phyloP scores from a whole-genome alignment of 768 basidiomycete species.

The Naganishia kalamii region DNA sequence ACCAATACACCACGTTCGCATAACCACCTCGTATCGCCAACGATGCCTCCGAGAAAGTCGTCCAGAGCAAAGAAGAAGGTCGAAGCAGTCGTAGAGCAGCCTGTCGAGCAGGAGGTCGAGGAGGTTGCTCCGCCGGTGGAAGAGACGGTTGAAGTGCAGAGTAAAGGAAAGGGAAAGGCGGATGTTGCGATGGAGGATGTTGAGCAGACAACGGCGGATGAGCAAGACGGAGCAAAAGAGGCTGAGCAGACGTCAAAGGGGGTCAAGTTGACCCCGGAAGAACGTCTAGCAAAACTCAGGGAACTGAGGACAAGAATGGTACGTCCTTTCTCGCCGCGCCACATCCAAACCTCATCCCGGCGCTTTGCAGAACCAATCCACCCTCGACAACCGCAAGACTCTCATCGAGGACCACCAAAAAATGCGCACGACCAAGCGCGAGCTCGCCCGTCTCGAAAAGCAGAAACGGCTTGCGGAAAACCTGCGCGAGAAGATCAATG shows the following conservation, averaged over 20 bases:
- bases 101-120: slow-evolving; percentile 13
- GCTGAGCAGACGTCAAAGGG: slow-evolving; percentile 26
- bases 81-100: slow-evolving; percentile 6
- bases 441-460: slow-evolving; percentile 74
- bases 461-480: slow-evolving; percentile 85
- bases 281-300: slow-evolving; percentile 69
- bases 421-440: slow-evolving; percentile 67
- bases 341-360: background rate
- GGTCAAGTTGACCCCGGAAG: slow-evolving; percentile 51
- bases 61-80: background rate
- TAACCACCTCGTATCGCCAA: too few species aligned
- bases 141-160: slow-evolving; percentile 7
- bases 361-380: slow-evolving; percentile 60
- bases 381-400: slow-evolving; percentile 75
- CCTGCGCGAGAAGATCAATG: slow-evolving; percentile 74
- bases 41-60: slow-evolving; percentile 10
- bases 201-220: slow-evolving; percentile 18
- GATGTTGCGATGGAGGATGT: background rate
- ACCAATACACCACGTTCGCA: too few species aligned
- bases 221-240: slow-evolving; percentile 21
- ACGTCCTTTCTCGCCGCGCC: slow-evolving; percentile 35
- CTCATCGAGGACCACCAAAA: slow-evolving; percentile 77
- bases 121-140: background rate
- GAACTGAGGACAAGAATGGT: slow-evolving; percentile 75
- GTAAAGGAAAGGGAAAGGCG: slow-evolving; percentile 25